phyloP scores from a whole-genome alignment of 805 yeast genomes.

The Brettanomyces sp. region DNA sequence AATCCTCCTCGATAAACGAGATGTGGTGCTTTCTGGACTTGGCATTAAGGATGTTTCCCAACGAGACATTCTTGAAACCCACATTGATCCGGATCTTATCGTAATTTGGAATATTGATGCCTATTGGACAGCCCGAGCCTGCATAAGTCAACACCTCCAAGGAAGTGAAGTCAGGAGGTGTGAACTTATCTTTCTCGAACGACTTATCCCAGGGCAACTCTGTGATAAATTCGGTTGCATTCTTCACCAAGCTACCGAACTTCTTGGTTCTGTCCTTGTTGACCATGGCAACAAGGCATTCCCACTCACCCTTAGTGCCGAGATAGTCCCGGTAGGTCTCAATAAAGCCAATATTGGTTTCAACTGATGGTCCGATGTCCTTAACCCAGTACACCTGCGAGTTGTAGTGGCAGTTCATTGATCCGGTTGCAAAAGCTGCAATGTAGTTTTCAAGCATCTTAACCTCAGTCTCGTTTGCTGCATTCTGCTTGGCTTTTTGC shows the following conservation, averaged over 20 bases:
- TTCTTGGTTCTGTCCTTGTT: constrained; percentile 80
- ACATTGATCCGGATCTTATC: constrained; percentile 77
- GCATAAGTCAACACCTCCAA: constrained; percentile 85
- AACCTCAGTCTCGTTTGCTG: constrained; percentile 65
- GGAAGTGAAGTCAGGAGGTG: constrained; percentile 89
- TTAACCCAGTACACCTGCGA: constrained; percentile 85
- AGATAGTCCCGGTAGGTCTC: constrained; percentile 91
- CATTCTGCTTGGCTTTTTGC: constrained; percentile 45
- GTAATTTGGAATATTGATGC: constrained; percentile 87
- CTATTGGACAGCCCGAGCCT: constrained; percentile 87
- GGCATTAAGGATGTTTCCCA: constrained; percentile 78
- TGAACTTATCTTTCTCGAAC: constrained; percentile 76
- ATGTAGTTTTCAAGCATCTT: constrained; percentile 60
- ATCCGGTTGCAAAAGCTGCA: constrained; percentile 68
- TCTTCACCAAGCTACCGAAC: constrained; percentile 58
- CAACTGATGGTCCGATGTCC: constrained; percentile 70
- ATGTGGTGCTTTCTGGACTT: constrained; percentile 60
- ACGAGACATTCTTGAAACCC: constrained; percentile 84
- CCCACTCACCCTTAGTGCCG: constrained; percentile 92
- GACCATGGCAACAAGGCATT: constrained; percentile 83
- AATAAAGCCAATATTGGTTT: constrained; percentile 81
- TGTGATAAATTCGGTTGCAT: constrained; percentile 55
- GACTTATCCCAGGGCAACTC: constrained; percentile 69
- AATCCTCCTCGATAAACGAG: constrained; percentile 49
- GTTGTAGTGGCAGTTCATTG: constrained; percentile 75